Evolutionary conservation across 441 rosid genomes (phyloP).

Genomic region (Capsella rubella): DNA sequence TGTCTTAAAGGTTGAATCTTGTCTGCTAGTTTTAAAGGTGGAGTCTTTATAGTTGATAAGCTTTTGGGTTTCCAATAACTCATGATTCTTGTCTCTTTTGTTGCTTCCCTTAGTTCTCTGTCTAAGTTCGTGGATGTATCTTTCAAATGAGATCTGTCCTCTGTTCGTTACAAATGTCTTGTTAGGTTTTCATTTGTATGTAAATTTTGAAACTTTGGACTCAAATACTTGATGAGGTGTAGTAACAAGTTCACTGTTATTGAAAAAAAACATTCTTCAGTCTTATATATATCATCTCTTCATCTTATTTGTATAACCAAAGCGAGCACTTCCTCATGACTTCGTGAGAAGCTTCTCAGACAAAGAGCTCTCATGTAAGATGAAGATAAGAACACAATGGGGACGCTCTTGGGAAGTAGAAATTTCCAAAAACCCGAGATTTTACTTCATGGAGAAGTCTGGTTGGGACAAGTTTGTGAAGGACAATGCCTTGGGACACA

Average conservation of each 20-base stretch:
- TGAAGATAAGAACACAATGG: slow-evolving; percentile 21
- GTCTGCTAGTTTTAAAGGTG: background rate
- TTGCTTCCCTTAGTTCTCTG: background rate
- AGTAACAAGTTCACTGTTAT: background rate
- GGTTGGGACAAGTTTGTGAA: slow-evolving; percentile 34
- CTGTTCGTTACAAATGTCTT: background rate
- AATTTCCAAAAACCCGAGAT: background rate
- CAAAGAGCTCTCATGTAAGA: slow-evolving; percentile 1
- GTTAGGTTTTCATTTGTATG: background rate
- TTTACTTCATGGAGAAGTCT: slow-evolving; percentile 26
- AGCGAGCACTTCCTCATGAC: slow-evolving; percentile 7
- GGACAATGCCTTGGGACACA: slow-evolving; percentile 31
- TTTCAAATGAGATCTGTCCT: background rate
- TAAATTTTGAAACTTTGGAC: no score
- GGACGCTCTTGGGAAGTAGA: slow-evolving; percentile 23
- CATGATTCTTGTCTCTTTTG: no score
- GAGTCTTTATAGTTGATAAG: background rate
- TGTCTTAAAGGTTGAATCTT: no score
- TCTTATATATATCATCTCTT: background rate
- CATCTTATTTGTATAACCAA: background rate
- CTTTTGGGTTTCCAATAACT: no score
- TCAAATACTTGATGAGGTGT: no score
- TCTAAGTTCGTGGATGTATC: background rate
- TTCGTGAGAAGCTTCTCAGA: slow-evolving; percentile 5
- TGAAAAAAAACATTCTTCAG: background rate